Percentiles rank a stretch among this genome's conserved stretches.
These are phyloP conservation scores for Lippia alba DNA, from an alignment of 305 asterid species.

Conservation along the genomic window DNA sequence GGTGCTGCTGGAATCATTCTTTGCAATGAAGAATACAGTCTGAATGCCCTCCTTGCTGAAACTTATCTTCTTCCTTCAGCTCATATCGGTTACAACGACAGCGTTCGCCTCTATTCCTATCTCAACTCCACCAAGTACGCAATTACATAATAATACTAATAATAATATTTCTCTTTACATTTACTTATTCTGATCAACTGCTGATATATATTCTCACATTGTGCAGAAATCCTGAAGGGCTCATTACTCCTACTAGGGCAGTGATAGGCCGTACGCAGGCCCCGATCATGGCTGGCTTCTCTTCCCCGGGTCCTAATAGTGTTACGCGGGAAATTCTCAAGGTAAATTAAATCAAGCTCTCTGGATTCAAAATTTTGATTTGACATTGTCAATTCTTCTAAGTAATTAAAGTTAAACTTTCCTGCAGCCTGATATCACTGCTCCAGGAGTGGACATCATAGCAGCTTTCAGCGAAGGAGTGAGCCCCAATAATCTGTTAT, in stretches of 20 bases:
- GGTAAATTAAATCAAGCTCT: slow-evolving; percentile 44
- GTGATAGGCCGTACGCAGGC: slow-evolving; percentile 44
- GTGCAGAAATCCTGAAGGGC: slow-evolving; percentile 54
- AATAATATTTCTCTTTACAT: too few species aligned
- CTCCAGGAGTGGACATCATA: slow-evolving; percentile 73
- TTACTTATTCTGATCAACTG: too few species aligned
- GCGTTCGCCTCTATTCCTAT: slow-evolving; percentile 51
- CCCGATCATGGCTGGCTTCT: slow-evolving; percentile 67
- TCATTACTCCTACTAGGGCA: slow-evolving; percentile 44
- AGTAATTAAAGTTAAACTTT: background rate
- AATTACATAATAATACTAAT: too few species aligned
- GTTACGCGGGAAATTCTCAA: slow-evolving; percentile 71
- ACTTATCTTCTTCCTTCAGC: slow-evolving; percentile 68
- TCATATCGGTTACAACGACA: slow-evolving; percentile 61
- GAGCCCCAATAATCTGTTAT: slow-evolving; percentile 34
- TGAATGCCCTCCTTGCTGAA: slow-evolving; percentile 47
- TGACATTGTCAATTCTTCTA: background rate
- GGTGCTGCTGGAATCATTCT: slow-evolving; percentile 86
- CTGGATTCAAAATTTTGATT: background rate
- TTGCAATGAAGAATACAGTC: slow-evolving; percentile 44
- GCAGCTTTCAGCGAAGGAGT: slow-evolving; percentile 57
- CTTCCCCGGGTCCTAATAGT: slow-evolving; percentile 71
- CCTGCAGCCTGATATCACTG: slow-evolving; percentile 69
- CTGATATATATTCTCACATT: background rate
- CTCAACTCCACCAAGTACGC: slow-evolving; percentile 45